Conservation (phyloP, 75 land plant species). For the Cupressus sempervirens region DNA sequence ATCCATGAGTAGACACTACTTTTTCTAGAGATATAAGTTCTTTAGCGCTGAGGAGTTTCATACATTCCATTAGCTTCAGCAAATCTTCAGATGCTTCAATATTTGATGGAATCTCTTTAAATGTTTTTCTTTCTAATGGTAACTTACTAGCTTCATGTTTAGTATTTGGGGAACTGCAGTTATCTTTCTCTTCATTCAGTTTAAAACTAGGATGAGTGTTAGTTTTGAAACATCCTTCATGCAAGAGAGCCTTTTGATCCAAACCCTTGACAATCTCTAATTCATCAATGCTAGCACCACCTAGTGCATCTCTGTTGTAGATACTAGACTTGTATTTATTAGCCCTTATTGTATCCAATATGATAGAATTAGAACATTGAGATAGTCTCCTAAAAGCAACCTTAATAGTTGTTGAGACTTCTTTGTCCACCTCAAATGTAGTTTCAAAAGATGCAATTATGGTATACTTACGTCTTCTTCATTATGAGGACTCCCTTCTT, state of each 20-base stretch:
- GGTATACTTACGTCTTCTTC: conserved; percentile 7
- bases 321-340: background rate
- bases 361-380: too few species aligned
- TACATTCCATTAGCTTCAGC: conserved; percentile 15
- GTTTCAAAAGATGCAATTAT: conserved; percentile 40
- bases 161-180: background rate
- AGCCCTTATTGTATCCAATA: background rate
- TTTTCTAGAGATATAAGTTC: conserved; percentile 25
- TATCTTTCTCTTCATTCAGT: background rate
- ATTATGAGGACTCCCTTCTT: background rate
- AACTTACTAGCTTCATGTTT: background rate
- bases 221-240: conserved; percentile 9
- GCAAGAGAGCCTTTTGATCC: background rate
- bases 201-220: conserved; percentile 26
- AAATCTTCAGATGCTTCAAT: background rate
- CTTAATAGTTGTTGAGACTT: conserved; percentile 33
- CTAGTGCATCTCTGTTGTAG: background rate
- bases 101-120: background rate
- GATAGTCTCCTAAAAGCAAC: conserved; percentile 21
- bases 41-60: conserved; percentile 17
- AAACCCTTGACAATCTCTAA: background rate
- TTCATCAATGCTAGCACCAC: conserved; percentile 7
- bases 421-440: conserved; percentile 42
- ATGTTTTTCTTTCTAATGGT: background rate
- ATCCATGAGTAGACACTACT: conserved; percentile 40